Conservation (phyloP, 2,329 filamentous ascomycete species). For the Phialocephala sp. region DNA sequence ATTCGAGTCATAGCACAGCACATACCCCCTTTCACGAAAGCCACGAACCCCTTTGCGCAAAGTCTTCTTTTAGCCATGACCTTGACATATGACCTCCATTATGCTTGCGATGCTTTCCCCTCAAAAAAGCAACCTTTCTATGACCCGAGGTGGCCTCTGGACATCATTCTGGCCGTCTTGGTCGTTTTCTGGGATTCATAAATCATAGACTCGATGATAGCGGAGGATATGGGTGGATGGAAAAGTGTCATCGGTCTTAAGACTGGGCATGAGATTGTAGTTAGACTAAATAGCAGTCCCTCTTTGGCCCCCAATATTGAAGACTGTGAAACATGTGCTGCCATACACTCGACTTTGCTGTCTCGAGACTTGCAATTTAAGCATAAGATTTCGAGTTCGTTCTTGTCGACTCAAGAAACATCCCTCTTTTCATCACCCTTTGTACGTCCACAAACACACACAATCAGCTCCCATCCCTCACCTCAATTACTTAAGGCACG, state of each 20-base stretch:
- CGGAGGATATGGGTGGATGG: slow-evolving; percentile 36
- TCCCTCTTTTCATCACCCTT: no score
- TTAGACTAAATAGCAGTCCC: slow-evolving; percentile 45
- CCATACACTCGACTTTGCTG: neutral
- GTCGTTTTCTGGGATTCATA: slow-evolving; percentile 32
- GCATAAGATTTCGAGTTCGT: neutral
- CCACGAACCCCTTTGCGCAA: slow-evolving; percentile 31
- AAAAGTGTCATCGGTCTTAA: slow-evolving; percentile 34
- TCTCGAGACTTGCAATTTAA: no score
- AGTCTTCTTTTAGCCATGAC: neutral
- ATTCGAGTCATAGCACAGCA: slow-evolving; percentile 32
- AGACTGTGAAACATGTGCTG: neutral
- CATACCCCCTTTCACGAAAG: slow-evolving; percentile 35
- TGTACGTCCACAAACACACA: neutral
- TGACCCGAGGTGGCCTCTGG: slow-evolving; percentile 29
- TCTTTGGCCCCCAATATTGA: slow-evolving; percentile 33
- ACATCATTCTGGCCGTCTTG: slow-evolving; percentile 21
- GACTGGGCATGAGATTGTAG: slow-evolving; percentile 39
- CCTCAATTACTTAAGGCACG: neutral
- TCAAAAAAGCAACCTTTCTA: slow-evolving; percentile 33
- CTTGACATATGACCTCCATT: slow-evolving; percentile 27
- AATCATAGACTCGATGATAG: slow-evolving; percentile 38
- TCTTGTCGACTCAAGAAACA: no score
- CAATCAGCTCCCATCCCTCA: neutral
- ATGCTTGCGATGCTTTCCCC: slow-evolving; percentile 35